These are phyloP conservation scores for Clitopilus hobsonii DNA, from an alignment of 768 basidiomycete genomes.

Conservation along the genomic window DNA sequence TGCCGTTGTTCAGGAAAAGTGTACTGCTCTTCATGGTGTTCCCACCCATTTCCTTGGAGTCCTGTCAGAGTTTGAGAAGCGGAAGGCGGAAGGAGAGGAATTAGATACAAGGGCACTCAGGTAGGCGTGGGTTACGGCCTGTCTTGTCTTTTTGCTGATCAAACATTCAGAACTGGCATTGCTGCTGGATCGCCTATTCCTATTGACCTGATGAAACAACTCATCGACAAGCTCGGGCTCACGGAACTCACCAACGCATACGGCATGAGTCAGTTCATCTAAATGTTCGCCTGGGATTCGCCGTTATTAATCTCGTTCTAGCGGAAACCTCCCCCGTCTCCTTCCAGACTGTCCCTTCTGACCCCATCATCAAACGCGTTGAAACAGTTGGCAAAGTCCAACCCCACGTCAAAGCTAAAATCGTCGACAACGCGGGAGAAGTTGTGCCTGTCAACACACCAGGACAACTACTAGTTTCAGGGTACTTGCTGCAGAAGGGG, in stretches of 20 bases:
- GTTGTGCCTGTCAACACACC: constrained; percentile 68
- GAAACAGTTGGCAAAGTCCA: constrained; percentile 78
- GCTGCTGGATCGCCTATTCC: constrained; percentile 79
- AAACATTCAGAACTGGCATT: constrained; percentile 78
- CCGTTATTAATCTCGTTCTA: constrained; percentile 20
- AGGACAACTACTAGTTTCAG: constrained; percentile 70
- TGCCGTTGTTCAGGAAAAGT: constrained; percentile 60
- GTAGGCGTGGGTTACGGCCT: constrained; percentile 36
- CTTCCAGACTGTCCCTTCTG: constrained; percentile 70
- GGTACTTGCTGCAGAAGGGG: constrained; percentile 78
- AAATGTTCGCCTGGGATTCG: not conserved
- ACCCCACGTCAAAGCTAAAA: constrained; percentile 75
- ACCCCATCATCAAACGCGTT: constrained; percentile 68
- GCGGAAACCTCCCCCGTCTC: constrained; percentile 84
- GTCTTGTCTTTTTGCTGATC: no score
- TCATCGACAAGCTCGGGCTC: constrained; percentile 65
- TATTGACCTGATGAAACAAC: constrained; percentile 71
- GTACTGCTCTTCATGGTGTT: constrained; percentile 80
- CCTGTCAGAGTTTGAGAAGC: constrained; percentile 57
- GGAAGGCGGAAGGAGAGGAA: constrained; percentile 38
- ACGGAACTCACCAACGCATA: constrained; percentile 73
- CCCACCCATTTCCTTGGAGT: constrained; percentile 84
- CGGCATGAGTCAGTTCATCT: constrained; percentile 71
- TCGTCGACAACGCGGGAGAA: constrained; percentile 54
- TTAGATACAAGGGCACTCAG: constrained; percentile 50